phyloP scores from a whole-genome alignment of 257 asterid species.

The Fraxinus americana region DNA sequence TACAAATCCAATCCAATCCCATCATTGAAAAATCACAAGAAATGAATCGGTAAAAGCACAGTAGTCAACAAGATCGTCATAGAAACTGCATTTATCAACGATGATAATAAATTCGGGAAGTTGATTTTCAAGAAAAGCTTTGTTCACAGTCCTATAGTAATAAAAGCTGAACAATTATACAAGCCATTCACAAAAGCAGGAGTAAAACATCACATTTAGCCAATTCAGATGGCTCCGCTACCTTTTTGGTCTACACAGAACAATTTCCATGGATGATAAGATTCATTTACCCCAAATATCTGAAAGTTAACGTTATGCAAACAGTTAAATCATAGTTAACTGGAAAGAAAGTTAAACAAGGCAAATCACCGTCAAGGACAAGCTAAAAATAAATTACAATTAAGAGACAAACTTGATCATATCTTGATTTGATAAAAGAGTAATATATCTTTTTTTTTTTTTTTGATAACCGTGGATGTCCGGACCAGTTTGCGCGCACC shows the following conservation, averaged over 20 bases:
- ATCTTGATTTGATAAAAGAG: slow-evolving; percentile 1
- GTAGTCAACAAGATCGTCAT: not conserved
- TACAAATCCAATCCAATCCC: not conserved
- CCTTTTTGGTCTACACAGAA: not conserved
- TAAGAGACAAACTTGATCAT: not conserved
- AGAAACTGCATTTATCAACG: not conserved
- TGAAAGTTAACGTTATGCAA: not conserved
- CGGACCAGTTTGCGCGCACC: too few relatives aligned
- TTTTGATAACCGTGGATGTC: too few relatives aligned
- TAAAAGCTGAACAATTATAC: not conserved
- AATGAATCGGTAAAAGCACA: not conserved
- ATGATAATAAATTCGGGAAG: too few relatives aligned
- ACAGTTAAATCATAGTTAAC: not conserved
- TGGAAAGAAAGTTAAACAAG: not conserved
- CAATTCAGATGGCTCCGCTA: not conserved
- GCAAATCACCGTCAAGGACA: not conserved
- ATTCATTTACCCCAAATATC: not conserved
- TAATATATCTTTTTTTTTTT: too few relatives aligned
- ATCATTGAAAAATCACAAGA: not conserved
- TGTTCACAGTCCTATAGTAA: not conserved
- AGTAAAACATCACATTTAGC: too few relatives aligned
- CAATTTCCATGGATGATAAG: not conserved
- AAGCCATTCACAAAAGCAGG: too few relatives aligned
- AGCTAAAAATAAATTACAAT: not conserved
- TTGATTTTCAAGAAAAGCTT: not conserved